Evolutionary conservation across 306 rosid species (phyloP), one percentile per base, ranked within the genome.

Genomic region (Ormosia semicastrata): DNA sequence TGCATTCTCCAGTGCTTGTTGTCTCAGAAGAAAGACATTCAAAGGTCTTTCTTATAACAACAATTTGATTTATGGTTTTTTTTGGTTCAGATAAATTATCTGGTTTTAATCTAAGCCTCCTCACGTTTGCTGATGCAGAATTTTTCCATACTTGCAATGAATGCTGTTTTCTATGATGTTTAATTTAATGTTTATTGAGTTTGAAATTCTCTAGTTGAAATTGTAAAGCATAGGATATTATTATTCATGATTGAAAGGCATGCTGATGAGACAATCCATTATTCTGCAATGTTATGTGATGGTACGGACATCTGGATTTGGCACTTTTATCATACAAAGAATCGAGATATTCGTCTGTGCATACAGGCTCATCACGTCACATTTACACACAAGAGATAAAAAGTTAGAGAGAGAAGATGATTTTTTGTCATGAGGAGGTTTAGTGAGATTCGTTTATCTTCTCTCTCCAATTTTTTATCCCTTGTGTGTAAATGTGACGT

Each of bases 11-110:
- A 93, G 67, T 96, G 97, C 85, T 84, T 96, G 70, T 89, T 96
- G 72, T 65, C 98, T 75, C 99, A 93, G 93, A 96, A 93, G 91
- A 92, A 94, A 78, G 97, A 96, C 73, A 93, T 91, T 87, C 97
- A 96, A 41, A 89, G 99, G 99, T 95, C 24, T 24, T 24, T 24
- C 3, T 69, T 52, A 29, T 43, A 5, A 2, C 5, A 11, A 36
- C 13, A 30, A 17, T 39, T 52, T 32, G 33, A 73, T 73, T 53
- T 24, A 39, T 37, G 15, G 54, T 15, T 24, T 52, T 10, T 10
- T 58, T 72, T 52, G 13, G 70, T 43, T 43, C 15, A 5, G 8
- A 1, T 40, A 18, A 50, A 59, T 32, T 5, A 2, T 8, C 60
- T 7, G 62, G 60, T 47, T 32, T 57, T 39, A 17, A 41, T 39